Base-by-base conservation (phyloP, 2,329 filamentous ascomycete species). In the Fusarium sp. region DNA sequence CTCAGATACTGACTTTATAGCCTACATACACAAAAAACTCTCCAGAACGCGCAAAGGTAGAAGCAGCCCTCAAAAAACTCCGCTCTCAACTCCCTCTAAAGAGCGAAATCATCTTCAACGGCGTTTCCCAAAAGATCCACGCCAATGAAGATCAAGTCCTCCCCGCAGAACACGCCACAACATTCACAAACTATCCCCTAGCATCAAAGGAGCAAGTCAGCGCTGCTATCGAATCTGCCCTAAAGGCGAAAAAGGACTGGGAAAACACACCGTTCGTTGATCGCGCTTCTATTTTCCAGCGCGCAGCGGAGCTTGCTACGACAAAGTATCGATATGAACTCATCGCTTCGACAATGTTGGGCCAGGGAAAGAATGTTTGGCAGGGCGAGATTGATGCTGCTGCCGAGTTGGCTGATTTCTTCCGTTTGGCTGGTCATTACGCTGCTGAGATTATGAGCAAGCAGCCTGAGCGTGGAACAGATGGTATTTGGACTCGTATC, bases 291-390 rank as follows among this genome's bases (percentile, higher is more conserved):
- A 88, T 98, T 78, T 98, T 98, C 85, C 89, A 98, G 77, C 97
- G 97, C 86, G 95, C 96, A 2, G 95, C 95, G 12, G 95, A 98
- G 79, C 86, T 98, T 57, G 89, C 98, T 69, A 86, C 92, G 49
- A 92, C 89, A 69, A 98, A 98, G 84, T 98, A 98, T 83, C 90
- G 96, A 78, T 97, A 97, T 83, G 94, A 98, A 58, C 89, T 98
- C 73, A 97, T 98, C 91, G 95, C 96, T 6, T 90, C 94, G 33
- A 98, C 96, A 5, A 97, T 98, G 90, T 85, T 97, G 30, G 95
- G 95, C 57, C 95, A 99, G 84, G 95, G 96, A 77, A 98, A 98
- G 89, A 98, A 98, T 80, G 94, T 93, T 41, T 98, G 94, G 94
- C 96, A 98, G 83, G 95, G 95, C 6, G 95, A 98, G 87, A 98